phyloP scores from a whole-genome alignment of 306 rosid genomes.

The Cajanus cajan region DNA sequence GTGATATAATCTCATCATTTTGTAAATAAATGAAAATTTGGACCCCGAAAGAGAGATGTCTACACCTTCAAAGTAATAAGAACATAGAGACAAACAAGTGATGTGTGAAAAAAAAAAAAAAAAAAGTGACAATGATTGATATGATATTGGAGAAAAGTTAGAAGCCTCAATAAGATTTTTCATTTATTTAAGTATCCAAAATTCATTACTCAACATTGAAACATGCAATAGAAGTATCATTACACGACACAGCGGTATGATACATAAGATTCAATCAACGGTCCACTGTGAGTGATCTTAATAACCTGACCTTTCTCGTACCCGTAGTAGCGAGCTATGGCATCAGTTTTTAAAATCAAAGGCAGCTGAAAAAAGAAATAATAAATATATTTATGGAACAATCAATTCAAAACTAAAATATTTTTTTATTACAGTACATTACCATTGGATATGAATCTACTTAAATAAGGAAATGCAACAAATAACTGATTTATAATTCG shows the following conservation, averaged over 20 bases:
- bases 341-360: slow-evolving; percentile 43
- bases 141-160: no score
- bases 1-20: no score
- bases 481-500: slow-evolving; percentile 9
- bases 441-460: neutral
- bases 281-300: slow-evolving; percentile 34
- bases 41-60: no score
- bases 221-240: neutral
- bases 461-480: neutral
- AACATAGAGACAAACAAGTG: no score
- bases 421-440: neutral
- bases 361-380: slow-evolving; percentile 37
- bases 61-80: no score
- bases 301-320: slow-evolving; percentile 53
- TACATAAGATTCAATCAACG: slow-evolving; percentile 17
- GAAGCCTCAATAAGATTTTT: neutral
- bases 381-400: no score
- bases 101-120: no score
- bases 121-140: no score
- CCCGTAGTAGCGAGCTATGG: slow-evolving; percentile 40
- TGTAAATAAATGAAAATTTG: no score
- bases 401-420: no score
- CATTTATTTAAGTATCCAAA: neutral
- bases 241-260: slow-evolving; percentile 42
- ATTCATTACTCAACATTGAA: no score